A percentile compares a stretch with the other conserved stretches of the same genome.
phyloP scores from a whole-genome alignment of 441 rosid species.

The Sinapis alba region DNA sequence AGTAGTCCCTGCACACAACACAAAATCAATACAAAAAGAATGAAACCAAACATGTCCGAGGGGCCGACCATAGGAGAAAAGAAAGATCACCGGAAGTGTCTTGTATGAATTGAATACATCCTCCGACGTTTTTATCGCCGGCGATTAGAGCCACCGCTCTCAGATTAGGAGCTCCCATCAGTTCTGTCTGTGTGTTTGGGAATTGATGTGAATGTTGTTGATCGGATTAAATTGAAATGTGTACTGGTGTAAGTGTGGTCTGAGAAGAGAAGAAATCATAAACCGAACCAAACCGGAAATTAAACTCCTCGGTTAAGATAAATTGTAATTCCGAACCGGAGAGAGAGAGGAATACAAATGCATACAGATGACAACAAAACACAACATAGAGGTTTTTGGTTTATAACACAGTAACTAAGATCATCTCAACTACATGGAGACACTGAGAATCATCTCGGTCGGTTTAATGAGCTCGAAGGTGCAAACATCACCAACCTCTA shows the following conservation, averaged over 20 bases:
- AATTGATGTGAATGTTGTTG: not conserved
- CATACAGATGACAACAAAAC: not conserved
- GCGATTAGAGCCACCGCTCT: constrained; percentile 87
- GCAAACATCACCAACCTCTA: constrained; percentile 31
- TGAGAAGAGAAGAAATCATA: not conserved
- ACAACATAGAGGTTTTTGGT: not conserved
- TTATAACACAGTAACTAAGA: constrained; percentile 6
- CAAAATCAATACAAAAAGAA: not conserved
- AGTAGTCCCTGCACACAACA: constrained; percentile 56
- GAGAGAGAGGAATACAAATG: too few relatives aligned
- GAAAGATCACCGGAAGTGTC: constrained; percentile 53
- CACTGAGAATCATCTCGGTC: constrained; percentile 20
- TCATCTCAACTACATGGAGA: not conserved
- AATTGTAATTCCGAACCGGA: not conserved
- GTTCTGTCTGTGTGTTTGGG: constrained; percentile 18
- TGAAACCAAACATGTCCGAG: not conserved
- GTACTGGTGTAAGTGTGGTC: not conserved
- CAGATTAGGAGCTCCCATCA: constrained; percentile 52
- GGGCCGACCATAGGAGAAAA: not conserved
- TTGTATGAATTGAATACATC: constrained; percentile 67
- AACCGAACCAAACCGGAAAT: constrained; percentile 27
- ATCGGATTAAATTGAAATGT: constrained; percentile 17
- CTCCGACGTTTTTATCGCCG: constrained; percentile 52
- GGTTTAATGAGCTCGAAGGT: constrained; percentile 27
- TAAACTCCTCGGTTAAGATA: constrained; percentile 5